Evolutionary conservation across 2,329 filamentous ascomycete species (phyloP).

Genomic region (Scedosporium apiospermum): DNA sequence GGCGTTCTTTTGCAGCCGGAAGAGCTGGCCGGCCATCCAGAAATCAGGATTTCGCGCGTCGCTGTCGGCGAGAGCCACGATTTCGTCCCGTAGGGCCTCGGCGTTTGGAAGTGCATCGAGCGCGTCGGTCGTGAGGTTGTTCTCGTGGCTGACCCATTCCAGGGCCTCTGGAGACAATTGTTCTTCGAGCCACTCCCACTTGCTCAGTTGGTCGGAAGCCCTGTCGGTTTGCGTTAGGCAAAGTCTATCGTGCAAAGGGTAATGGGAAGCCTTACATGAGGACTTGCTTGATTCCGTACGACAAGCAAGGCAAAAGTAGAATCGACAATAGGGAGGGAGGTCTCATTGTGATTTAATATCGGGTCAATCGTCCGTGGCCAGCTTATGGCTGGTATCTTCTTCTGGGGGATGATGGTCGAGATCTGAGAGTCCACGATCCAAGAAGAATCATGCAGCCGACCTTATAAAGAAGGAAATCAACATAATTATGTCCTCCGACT

Average conservation of each 20-base stretch:
- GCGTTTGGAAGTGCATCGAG: not conserved
- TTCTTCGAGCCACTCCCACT: not conserved
- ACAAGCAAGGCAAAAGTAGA: not conserved
- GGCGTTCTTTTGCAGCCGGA: not conserved
- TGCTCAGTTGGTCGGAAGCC: not conserved
- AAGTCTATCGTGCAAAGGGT: not conserved
- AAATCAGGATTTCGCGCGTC: not conserved
- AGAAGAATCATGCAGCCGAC: too few species aligned
- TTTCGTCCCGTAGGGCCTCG: not conserved
- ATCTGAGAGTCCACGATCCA: too few species aligned
- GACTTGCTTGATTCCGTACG: not conserved
- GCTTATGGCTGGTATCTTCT: too few species aligned
- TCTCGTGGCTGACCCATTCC: not conserved
- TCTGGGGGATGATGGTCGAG: too few species aligned
- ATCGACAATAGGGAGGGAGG: not conserved
- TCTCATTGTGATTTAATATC: slow-evolving; percentile 9
- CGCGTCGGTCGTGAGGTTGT: not conserved
- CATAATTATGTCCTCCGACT: too few species aligned
- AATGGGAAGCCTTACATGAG: not conserved
- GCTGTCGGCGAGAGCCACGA: not conserved
- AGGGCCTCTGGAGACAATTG: not conserved
- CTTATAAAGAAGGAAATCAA: too few species aligned
- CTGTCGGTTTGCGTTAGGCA: not conserved
- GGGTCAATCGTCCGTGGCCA: too few species aligned
- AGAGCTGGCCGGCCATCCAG: not conserved